Evolutionary conservation across 768 basidiomycete genomes (phyloP).

Genomic region (Fomitopsis serialis): DNA sequence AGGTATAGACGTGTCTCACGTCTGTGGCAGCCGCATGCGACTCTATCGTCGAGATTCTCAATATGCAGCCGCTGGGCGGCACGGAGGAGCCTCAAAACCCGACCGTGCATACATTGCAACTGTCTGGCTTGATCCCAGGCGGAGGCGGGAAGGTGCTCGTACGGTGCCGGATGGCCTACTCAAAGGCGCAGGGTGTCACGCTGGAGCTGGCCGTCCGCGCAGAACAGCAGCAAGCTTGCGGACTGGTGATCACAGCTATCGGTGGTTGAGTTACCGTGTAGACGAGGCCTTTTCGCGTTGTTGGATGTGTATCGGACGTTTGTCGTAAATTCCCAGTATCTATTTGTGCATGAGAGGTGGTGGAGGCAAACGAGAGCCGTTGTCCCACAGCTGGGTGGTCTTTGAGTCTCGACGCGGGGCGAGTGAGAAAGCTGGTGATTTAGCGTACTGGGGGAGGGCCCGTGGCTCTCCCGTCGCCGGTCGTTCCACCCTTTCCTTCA

Average conservation of each 20-base stretch:
- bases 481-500: background rate
- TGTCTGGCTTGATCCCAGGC: constrained; percentile 86
- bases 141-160: constrained; percentile 96
- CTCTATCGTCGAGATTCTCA: constrained; percentile 91
- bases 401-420: constrained; percentile 1
- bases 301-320: background rate
- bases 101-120: constrained; percentile 89
- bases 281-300: background rate
- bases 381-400: background rate
- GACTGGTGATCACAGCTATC: constrained; percentile 88
- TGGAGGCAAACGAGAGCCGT: background rate
- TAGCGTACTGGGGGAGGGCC: background rate
- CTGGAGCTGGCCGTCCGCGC: constrained; percentile 88
- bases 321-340: constrained; percentile 2
- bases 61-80: constrained; percentile 96
- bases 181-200: constrained; percentile 85
- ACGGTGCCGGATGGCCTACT: constrained; percentile 93
- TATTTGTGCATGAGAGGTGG: constrained; percentile 5
- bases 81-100: constrained; percentile 76
- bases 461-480: background rate
- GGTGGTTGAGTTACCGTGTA: constrained; percentile 19
- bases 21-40: constrained; percentile 77
- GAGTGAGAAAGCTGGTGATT: constrained; percentile 4
- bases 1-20: constrained; percentile 15
- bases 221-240: constrained; percentile 82